A percentile compares a stretch with the other conserved stretches of the same genome.
phyloP scores from a whole-genome alignment of 768 basidiomycete genomes.

The Calocybe indica region DNA sequence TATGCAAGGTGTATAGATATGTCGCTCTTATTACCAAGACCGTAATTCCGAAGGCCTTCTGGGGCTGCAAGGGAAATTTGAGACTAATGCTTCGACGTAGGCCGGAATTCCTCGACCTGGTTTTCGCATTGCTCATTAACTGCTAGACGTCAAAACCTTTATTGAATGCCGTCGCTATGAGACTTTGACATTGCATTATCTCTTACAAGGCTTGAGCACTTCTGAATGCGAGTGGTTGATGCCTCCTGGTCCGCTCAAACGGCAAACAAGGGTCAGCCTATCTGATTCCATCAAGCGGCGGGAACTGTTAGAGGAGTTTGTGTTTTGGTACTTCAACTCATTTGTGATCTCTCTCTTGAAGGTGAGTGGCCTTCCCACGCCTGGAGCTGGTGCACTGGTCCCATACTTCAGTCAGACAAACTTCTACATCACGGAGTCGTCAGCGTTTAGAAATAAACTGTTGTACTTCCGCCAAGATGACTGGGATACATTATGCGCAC shows the following conservation, averaged over 20 bases:
- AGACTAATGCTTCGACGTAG: conserved; percentile 51
- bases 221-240: conserved; percentile 78
- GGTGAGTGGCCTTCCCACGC: conserved; percentile 34
- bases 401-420: conserved; percentile 53
- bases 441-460: conserved; percentile 74
- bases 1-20: conserved; percentile 62
- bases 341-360: conserved; percentile 76
- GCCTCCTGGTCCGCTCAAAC: conserved; percentile 30
- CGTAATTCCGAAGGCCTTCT: conserved; percentile 71
- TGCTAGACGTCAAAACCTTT: conserved; percentile 66
- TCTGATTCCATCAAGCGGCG: conserved; percentile 71
- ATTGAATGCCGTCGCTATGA: conserved; percentile 79
- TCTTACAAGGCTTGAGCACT: conserved; percentile 72
- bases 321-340: conserved; percentile 93
- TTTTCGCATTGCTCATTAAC: neutral
- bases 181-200: conserved; percentile 63
- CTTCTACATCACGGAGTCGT: conserved; percentile 92
- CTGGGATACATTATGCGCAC: conserved; percentile 80
- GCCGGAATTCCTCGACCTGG: conserved; percentile 11
- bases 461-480: conserved; percentile 94
- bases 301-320: conserved; percentile 80
- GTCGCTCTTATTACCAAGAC: conserved; percentile 53
- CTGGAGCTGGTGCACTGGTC: neutral
- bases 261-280: conserved; percentile 46
- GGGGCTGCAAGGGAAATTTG: conserved; percentile 71